Evolutionary conservation across 805 yeast species (phyloP).

Genomic region (Brettanomyces sp.): DNA sequence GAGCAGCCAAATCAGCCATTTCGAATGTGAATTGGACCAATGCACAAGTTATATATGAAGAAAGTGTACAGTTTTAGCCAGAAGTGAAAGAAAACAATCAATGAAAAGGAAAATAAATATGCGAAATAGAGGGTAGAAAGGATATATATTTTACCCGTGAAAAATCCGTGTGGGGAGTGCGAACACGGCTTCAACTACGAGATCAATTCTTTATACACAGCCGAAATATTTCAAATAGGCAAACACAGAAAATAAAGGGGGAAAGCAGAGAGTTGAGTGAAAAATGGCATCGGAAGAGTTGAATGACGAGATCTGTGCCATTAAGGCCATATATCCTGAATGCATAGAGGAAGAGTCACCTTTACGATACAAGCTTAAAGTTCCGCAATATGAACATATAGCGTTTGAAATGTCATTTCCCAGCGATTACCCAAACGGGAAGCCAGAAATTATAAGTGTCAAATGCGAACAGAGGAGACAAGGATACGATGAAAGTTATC

Average conservation of each 20-base stretch:
- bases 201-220: too few species aligned
- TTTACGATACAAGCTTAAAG: slow-evolving; percentile 34
- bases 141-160: too few species aligned
- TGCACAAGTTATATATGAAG: background rate
- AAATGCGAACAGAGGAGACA: slow-evolving; percentile 12
- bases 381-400: slow-evolving; percentile 57
- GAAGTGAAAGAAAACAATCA: background rate
- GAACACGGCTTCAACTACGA: too few species aligned
- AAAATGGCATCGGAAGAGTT: slow-evolving; percentile 34
- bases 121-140: background rate
- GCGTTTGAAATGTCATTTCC: slow-evolving; percentile 68
- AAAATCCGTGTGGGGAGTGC: too few species aligned
- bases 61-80: background rate
- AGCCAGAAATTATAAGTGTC: slow-evolving; percentile 60
- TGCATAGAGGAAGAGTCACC: slow-evolving; percentile 32
- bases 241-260: background rate
- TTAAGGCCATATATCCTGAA: slow-evolving; percentile 81
- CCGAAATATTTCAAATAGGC: too few species aligned
- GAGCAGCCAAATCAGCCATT: background rate
- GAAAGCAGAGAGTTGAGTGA: slow-evolving; percentile 5
- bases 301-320: slow-evolving; percentile 67
- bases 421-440: slow-evolving; percentile 50
- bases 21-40: background rate
- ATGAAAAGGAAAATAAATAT: background rate
- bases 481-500: slow-evolving; percentile 35